Percentiles rank a stretch among this genome's conserved stretches.
Conservation (phyloP, 2,329 filamentous ascomycete species). For the Diplodia mutila region DNA sequence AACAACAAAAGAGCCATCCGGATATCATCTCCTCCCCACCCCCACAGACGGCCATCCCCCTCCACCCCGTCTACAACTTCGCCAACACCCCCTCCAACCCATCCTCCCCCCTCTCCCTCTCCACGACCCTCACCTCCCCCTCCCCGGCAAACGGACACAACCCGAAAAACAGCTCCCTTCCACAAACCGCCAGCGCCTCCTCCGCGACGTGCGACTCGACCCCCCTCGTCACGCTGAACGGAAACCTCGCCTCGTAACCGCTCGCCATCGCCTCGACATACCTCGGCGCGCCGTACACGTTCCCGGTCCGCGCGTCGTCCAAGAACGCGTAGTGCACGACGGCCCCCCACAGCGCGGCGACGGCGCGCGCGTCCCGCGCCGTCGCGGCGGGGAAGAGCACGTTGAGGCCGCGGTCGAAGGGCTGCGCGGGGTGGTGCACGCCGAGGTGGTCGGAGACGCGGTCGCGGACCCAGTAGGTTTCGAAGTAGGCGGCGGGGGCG, state of each 20-base stretch:
- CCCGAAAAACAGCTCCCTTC: conserved; percentile 70
- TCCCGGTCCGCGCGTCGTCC: conserved; percentile 60
- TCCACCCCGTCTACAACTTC: background rate
- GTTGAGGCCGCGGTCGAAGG: conserved; percentile 61
- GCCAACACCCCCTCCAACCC: background rate
- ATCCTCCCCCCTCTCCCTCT: background rate
- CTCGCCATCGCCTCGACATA: conserved; percentile 70
- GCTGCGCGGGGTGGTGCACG: conserved; percentile 59
- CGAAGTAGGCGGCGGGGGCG: conserved; percentile 72
- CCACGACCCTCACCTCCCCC: background rate
- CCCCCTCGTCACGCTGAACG: conserved; percentile 72
- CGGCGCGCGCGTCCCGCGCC: conserved; percentile 53
- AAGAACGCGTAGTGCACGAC: conserved; percentile 64
- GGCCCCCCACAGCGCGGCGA: conserved; percentile 56
- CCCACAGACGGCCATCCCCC: no score
- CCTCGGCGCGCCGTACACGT: conserved; percentile 70
- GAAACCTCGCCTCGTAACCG: conserved; percentile 74
- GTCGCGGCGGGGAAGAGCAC: conserved; percentile 59
- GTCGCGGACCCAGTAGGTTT: conserved; percentile 77
- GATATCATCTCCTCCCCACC: no score
- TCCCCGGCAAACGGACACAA: conserved; percentile 57
- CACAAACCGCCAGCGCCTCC: conserved; percentile 67
- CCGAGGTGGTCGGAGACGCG: conserved; percentile 56
- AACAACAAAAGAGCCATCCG: no score
- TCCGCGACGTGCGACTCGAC: conserved; percentile 64